phyloP scores from a whole-genome alignment of 108 stramenopile genomes.

The Cylindrotheca fusiformis region DNA sequence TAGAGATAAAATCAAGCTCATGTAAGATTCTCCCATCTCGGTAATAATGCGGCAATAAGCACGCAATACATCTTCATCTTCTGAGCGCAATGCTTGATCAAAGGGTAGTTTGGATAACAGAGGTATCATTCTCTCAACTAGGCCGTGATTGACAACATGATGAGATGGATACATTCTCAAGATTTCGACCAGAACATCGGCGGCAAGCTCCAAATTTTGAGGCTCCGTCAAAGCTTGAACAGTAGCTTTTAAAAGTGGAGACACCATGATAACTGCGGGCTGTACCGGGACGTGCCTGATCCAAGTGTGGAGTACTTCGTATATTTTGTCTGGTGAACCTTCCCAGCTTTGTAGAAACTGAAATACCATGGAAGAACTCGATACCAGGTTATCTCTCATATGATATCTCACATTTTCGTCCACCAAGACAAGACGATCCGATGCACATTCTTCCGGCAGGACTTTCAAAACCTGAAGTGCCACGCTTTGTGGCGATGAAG shows the following conservation, averaged over 20 bases:
- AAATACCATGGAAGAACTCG: slow-evolving; percentile 40
- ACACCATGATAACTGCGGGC: slow-evolving; percentile 39
- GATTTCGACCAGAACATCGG: slow-evolving; percentile 87
- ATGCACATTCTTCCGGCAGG: slow-evolving; percentile 80
- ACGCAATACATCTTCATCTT: slow-evolving; percentile 80
- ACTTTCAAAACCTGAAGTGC: slow-evolving; percentile 58
- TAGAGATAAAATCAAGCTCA: slow-evolving; percentile 71
- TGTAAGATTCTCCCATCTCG: slow-evolving; percentile 95
- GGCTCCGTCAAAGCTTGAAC: slow-evolving; percentile 28
- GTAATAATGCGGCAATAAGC: slow-evolving; percentile 90
- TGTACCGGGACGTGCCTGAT: slow-evolving; percentile 74
- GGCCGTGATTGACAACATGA: slow-evolving; percentile 38
- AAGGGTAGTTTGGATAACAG: slow-evolving; percentile 57
- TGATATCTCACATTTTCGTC: slow-evolving; percentile 57
- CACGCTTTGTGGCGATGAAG: slow-evolving; percentile 18
- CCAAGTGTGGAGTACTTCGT: slow-evolving; percentile 60
- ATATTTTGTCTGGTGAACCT: slow-evolving; percentile 25
- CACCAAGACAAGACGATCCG: slow-evolving; percentile 52
- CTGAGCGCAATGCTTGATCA: slow-evolving; percentile 42
- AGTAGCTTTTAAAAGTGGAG: slow-evolving; percentile 27
- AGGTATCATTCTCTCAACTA: slow-evolving; percentile 75
- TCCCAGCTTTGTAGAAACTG: slow-evolving; percentile 32
- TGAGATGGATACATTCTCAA: slow-evolving; percentile 75
- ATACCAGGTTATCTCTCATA: slow-evolving; percentile 55
- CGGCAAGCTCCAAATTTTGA: slow-evolving; percentile 63